Conservation (phyloP, 805 yeast genomes). For the Candida sphagnicola region DNA sequence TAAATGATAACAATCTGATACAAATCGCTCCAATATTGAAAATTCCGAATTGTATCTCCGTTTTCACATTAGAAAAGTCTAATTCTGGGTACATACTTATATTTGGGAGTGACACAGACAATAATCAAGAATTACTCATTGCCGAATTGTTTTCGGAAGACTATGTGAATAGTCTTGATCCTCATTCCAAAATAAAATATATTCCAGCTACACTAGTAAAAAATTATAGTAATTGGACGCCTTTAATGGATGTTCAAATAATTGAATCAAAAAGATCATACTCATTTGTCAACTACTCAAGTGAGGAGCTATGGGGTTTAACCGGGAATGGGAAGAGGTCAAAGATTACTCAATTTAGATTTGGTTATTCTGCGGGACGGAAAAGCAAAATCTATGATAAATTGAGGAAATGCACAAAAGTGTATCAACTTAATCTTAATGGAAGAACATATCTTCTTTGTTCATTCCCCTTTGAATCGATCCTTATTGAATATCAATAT, state of each 20-base stretch:
- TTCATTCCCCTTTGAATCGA: constrained; percentile 35
- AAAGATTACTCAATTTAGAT: constrained; percentile 26
- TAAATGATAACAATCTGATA: constrained; percentile 13
- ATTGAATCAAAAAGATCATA: constrained; percentile 21
- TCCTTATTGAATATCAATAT: constrained; percentile 27
- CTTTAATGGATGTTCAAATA: constrained; percentile 38
- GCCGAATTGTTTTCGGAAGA: constrained; percentile 17
- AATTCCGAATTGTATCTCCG: constrained; percentile 32
- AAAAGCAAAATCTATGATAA: constrained; percentile 22
- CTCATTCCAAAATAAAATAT: constrained; percentile 12
- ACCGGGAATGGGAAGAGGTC: constrained; percentile 34
- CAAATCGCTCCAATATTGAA: constrained; percentile 25
- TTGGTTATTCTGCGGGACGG: constrained; percentile 27
- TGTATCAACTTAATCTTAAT: constrained; percentile 15
- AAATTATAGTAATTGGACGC: constrained; percentile 46
- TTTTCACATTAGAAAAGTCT: constrained; percentile 24
- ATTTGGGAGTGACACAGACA: constrained; percentile 40
- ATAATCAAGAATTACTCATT: constrained; percentile 32
- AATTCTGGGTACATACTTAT: constrained; percentile 19
- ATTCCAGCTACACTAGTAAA: constrained; percentile 20
- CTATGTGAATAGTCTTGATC: not conserved
- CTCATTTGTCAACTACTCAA: constrained; percentile 13
- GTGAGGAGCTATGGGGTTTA: constrained; percentile 43
- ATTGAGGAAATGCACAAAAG: constrained; percentile 25
- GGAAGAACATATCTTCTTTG: constrained; percentile 26